These are phyloP conservation scores for Meripilus lineatus DNA, from an alignment of 1,284 basidiomycete species.

Conservation along the genomic window DNA sequence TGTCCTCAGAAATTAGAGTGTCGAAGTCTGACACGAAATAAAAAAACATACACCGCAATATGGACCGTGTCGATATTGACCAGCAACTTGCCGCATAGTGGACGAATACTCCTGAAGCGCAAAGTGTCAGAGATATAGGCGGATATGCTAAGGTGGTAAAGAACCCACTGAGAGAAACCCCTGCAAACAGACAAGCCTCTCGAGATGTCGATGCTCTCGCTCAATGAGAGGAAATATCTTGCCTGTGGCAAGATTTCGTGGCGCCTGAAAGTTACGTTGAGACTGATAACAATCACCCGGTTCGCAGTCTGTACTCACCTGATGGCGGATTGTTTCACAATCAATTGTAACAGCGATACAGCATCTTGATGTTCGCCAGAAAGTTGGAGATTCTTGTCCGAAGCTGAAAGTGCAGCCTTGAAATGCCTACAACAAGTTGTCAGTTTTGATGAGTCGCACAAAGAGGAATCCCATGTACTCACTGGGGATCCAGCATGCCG, in stretches of 20 bases:
- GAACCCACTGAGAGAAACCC: conserved; percentile 4
- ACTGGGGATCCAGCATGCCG: no score
- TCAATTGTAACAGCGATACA: neutral
- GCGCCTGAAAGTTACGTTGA: neutral
- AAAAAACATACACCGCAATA: neutral
- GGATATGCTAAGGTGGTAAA: neutral
- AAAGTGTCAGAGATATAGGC: neutral
- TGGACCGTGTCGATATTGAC: neutral
- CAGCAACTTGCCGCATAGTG: neutral
- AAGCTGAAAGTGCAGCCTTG: no score
- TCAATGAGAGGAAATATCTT: neutral
- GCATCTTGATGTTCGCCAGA: no score
- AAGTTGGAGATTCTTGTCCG: no score
- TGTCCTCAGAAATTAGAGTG: no score
- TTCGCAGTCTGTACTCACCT: neutral
- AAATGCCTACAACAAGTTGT: no score
- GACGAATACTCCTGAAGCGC: conserved; percentile 1
- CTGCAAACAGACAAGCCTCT: neutral
- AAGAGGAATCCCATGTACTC: no score
- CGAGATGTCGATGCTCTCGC: neutral
- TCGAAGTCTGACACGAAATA: no score
- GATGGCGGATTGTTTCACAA: neutral
- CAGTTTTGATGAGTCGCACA: no score
- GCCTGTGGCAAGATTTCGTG: neutral
- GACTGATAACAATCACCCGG: neutral